Base-by-base conservation (phyloP, 176 grass and related monocot species). In the Eragrostis nindensis region DNA sequence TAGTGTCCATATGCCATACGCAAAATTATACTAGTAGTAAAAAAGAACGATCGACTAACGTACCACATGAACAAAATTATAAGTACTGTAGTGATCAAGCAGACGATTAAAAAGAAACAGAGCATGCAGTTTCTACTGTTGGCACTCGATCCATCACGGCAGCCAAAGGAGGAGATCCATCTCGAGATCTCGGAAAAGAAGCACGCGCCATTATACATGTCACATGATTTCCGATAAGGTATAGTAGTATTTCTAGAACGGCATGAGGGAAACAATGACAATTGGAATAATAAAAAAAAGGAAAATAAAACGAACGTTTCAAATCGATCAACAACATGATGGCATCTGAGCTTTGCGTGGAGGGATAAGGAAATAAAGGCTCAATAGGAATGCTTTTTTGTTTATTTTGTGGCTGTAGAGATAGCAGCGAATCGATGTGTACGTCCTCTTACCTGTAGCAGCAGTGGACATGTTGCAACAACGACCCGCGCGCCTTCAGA, bases 281-380 rank as follows among this genome's bases (percentile, higher is more conserved):
- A 65, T 13, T 0, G 32, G 3, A 21, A 18, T n/a, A 21, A 18
- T 39, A 30, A 19, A 12, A 65, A 70, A 70, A 57, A 59, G 78
- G 50, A 70, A 60, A 6, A 19, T 8, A 10, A 44, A n/a, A 10
- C 11, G 32, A 36, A 36, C 32, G 46, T 41, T 25, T 29, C 54
- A 24, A 50, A 38, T 11, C 1, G 44, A 53, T 39, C 39, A 12
- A 63, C 44, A 7, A 57, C 21, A 57, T 24, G 26, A 44, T 41
- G 2, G 42, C 68, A 18, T 26, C n/a, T n/a, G 53, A 15, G 32
- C 41, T 52, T 52, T 47, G 40, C 15, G 30, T 6, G 8, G 40
- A 57, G 66, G 32, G 32, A 60, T 70, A 72, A 62, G 49, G 45
- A 81, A 71, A 49, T 59, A 39, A 46, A 72, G 30, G 32, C 50